A percentile compares a stretch with the other conserved stretches of the same genome.
Conservation (phyloP, 2,329 filamentous ascomycete species). For the Calonectria fujianensis region DNA sequence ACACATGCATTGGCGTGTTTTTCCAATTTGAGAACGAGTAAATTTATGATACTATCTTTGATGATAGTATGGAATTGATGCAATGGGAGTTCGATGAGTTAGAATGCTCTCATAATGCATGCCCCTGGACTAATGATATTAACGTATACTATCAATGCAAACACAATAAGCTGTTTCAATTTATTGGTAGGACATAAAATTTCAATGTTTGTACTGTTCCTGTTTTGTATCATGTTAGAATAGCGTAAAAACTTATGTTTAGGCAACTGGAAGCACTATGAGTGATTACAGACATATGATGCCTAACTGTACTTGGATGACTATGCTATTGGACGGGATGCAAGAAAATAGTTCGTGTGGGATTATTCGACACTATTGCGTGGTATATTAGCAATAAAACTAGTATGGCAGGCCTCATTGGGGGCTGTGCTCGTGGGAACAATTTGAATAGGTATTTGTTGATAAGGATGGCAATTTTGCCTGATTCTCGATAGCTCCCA, state of each 20-base stretch:
- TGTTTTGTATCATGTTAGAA: background rate
- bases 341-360: background rate
- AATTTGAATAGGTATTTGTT: background rate
- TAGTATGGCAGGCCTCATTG: background rate
- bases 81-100: too few relatives aligned
- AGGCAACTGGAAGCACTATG: background rate
- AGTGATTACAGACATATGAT: background rate
- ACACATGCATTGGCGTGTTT: background rate
- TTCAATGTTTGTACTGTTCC: background rate
- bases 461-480: background rate
- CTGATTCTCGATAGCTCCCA: background rate
- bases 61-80: background rate
- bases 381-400: background rate
- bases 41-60: background rate
- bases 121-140: background rate
- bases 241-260: background rate
- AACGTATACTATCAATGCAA: background rate
- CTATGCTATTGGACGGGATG: background rate
- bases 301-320: background rate
- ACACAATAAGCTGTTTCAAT: background rate
- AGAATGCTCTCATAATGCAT: background rate
- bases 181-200: background rate
- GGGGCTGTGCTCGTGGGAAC: background rate
- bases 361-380: background rate
- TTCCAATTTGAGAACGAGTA: background rate